Percentiles rank a stretch among this genome's conserved stretches.
Evolutionary conservation across 495 filamentous ascomycete species (phyloP).

Genomic region (Alectoria sarmentosa): DNA sequence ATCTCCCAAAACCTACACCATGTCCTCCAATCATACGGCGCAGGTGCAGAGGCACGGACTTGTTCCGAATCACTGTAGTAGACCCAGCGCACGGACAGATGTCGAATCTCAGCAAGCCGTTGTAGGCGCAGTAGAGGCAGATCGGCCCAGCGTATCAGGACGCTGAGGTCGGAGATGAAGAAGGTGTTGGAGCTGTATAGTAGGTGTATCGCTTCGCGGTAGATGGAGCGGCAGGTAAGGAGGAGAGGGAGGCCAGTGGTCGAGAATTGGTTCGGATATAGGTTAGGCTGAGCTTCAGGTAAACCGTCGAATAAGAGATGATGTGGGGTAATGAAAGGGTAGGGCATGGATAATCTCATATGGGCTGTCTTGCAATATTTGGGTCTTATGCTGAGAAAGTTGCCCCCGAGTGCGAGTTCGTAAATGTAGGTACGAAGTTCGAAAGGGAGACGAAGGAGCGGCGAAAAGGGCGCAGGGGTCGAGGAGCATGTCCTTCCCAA

Average conservation of each 20-base stretch:
- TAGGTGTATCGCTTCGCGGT: not conserved
- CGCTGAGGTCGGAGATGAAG: not conserved
- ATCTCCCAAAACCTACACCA: not conserved
- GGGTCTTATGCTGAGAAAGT: too few species aligned
- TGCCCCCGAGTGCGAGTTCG: too few species aligned
- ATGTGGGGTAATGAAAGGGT: too few species aligned
- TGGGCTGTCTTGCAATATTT: too few species aligned
- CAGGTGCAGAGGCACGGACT: not conserved
- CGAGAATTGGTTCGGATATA: not conserved
- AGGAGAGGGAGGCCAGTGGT: not conserved
- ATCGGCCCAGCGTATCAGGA: not conserved
- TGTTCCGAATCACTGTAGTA: not conserved
- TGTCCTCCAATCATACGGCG: not conserved
- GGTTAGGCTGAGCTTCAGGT: not conserved
- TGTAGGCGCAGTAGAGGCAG: not conserved
- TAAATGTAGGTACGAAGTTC: too few species aligned
- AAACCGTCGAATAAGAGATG: not conserved
- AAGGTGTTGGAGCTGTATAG: not conserved
- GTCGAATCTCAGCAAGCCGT: not conserved
- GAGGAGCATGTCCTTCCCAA: too few species aligned
- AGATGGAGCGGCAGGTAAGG: not conserved
- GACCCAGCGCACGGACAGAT: not conserved
- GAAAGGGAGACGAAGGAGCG: too few species aligned
- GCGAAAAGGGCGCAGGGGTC: too few species aligned
- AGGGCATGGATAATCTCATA: too few species aligned